phyloP scores from a whole-genome alignment of 2,329 filamentous ascomycete genomes.

The Teratosphaeria gauchensis region DNA sequence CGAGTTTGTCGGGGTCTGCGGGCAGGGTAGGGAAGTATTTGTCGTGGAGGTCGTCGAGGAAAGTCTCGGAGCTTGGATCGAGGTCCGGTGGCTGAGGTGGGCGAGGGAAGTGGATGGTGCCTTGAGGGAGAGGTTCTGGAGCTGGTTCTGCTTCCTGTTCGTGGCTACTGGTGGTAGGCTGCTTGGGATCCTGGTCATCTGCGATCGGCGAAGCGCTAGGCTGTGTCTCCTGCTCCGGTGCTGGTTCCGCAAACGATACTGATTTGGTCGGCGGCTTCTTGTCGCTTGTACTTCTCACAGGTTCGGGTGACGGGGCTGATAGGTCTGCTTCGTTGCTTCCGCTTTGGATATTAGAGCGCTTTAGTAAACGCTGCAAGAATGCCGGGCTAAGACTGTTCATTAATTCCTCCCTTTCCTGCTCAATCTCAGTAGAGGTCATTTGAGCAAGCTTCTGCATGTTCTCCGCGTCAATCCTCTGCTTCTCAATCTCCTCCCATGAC shows the following conservation, averaged over 20 bases:
- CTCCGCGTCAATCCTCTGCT: slow-evolving; percentile 67
- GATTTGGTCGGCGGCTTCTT: background rate
- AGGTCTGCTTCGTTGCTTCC: slow-evolving; percentile 34
- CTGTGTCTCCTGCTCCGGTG: background rate
- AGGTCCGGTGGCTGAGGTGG: slow-evolving; percentile 53
- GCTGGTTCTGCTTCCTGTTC: background rate
- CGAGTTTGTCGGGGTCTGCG: slow-evolving; percentile 72
- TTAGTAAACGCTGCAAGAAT: slow-evolving; percentile 66
- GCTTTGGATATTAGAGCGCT: slow-evolving; percentile 66
- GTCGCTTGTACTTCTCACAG: background rate
- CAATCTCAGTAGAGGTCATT: slow-evolving; percentile 78
- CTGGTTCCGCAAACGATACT: background rate
- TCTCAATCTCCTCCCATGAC: slow-evolving; percentile 47
- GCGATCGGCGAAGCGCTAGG: background rate
- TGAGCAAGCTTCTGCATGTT: slow-evolving; percentile 62
- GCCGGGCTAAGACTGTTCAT: slow-evolving; percentile 64
- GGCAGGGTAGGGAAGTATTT: slow-evolving; percentile 91
- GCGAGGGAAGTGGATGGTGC: slow-evolving; percentile 51
- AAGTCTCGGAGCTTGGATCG: slow-evolving; percentile 72
- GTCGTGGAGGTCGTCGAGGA: slow-evolving; percentile 71
- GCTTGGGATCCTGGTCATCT: background rate
- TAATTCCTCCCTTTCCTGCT: slow-evolving; percentile 70
- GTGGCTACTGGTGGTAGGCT: background rate
- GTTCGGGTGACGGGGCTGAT: background rate
- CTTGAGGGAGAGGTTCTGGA: slow-evolving; percentile 10